phyloP scores from a whole-genome alignment of 768 basidiomycete species.

The Mycena rosella region DNA sequence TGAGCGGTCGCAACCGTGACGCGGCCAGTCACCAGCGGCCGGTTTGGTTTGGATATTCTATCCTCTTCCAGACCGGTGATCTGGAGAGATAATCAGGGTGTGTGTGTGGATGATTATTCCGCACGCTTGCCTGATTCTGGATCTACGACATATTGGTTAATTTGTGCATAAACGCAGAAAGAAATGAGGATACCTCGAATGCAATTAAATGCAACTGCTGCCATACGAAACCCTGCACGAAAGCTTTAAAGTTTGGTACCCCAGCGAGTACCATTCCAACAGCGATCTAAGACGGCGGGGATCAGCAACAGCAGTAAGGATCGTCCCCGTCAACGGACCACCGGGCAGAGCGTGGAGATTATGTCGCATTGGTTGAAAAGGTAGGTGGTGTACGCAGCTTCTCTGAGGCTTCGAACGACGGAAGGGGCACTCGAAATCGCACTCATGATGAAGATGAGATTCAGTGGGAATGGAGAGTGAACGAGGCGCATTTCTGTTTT shows the following conservation, averaged over 20 bases:
- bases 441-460: not conserved
- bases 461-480: no score
- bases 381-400: not conserved
- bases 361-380: slow-evolving; percentile 19
- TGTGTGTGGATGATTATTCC: no score
- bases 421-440: not conserved
- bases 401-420: not conserved
- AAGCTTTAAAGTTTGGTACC: slow-evolving; percentile 10
- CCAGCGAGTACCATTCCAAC: slow-evolving; percentile 24
- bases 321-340: not conserved
- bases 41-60: slow-evolving; percentile 10
- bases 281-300: slow-evolving; percentile 7
- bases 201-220: slow-evolving; percentile 29
- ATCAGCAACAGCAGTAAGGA: no score
- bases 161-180: not conserved
- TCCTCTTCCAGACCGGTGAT: slow-evolving; percentile 16
- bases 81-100: no score
- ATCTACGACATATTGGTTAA: not conserved
- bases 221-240: slow-evolving; percentile 20
- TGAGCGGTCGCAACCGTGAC: slow-evolving; percentile 25
- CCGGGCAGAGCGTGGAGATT: slow-evolving; percentile 6
- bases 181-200: slow-evolving; percentile 21
- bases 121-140: slow-evolving; percentile 6
- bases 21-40: slow-evolving; percentile 31
- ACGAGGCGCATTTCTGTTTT: no score